These are phyloP conservation scores for Solanum chacoense DNA, from an alignment of 305 asterid species.

Conservation along the genomic window DNA sequence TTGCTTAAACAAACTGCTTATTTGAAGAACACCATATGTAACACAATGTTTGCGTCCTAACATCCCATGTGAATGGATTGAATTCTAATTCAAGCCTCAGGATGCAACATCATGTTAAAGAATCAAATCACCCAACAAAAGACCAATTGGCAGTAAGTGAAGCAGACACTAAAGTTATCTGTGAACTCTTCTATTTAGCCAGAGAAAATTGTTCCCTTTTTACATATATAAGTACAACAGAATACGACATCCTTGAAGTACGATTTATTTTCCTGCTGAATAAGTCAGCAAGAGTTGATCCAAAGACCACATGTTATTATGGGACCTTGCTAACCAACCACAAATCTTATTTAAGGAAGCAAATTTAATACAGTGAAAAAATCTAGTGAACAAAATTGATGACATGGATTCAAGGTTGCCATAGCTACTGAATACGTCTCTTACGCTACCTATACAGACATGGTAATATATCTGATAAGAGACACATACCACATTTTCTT, in stretches of 20 bases:
- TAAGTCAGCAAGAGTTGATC: neutral
- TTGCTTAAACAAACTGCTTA: neutral
- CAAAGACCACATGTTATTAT: neutral
- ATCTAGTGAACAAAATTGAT: neutral
- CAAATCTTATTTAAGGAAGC: neutral
- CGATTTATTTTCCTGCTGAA: neutral
- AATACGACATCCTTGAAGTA: neutral
- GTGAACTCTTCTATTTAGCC: neutral
- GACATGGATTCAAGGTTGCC: neutral
- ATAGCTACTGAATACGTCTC: neutral
- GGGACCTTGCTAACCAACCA: neutral
- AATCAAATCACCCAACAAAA: neutral
- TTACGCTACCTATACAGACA: neutral
- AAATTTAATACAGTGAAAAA: neutral
- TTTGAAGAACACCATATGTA: neutral
- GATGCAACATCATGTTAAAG: neutral
- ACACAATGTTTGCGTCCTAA: neutral
- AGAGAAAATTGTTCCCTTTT: neutral
- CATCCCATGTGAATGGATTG: neutral
- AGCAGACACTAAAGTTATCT: neutral
- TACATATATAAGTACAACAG: neutral
- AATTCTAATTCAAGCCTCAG: neutral
- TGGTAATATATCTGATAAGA: neutral
- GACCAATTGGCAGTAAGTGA: neutral
- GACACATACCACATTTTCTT: conserved; percentile 35